Conservation (phyloP, 352 stramenopile species). For the Phytophthora colocasiae region DNA sequence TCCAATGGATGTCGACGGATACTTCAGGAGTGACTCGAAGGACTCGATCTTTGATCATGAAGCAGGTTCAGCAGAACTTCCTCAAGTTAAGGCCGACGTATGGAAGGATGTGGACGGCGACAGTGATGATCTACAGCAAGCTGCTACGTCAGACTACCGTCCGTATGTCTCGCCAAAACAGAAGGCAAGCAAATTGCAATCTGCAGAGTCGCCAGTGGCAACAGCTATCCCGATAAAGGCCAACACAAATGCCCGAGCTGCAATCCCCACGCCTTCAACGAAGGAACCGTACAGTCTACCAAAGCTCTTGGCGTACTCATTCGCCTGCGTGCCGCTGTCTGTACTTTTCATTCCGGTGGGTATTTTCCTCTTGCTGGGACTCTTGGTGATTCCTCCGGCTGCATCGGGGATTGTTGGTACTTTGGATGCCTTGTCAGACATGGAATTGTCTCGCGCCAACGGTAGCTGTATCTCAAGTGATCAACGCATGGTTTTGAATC, state of each 20-base stretch:
- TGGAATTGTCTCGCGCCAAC: conserved; percentile 82
- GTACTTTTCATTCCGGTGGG: conserved; percentile 66
- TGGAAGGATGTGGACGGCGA: conserved; percentile 45
- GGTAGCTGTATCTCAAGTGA: conserved; percentile 60
- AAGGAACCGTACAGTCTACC: conserved; percentile 57
- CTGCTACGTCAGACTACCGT: conserved; percentile 47
- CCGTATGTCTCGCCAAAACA: conserved; percentile 67
- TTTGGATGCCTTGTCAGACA: conserved; percentile 75
- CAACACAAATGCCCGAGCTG: conserved; percentile 7
- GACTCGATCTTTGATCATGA: conserved; percentile 61
- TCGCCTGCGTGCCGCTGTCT: conserved; percentile 62
- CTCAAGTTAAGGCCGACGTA: conserved; percentile 34
- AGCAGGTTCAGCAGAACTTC: conserved; percentile 34
- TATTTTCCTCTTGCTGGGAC: conserved; percentile 59
- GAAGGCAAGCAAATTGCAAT: conserved; percentile 41
- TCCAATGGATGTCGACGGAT: conserved; percentile 49
- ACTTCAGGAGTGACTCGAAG: conserved; percentile 62
- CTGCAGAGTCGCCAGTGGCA: conserved; percentile 30
- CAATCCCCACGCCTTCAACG: conserved; percentile 15
- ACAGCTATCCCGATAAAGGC: conserved; percentile 35
- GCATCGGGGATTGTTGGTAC: conserved; percentile 57
- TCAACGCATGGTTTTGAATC: conserved; percentile 63
- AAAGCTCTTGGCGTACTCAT: conserved; percentile 73
- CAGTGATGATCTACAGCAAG: conserved; percentile 38
- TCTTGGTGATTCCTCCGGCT: conserved; percentile 66